Conservation (phyloP, 129 eudicot genomes). For the Sambucus nigra region DNA sequence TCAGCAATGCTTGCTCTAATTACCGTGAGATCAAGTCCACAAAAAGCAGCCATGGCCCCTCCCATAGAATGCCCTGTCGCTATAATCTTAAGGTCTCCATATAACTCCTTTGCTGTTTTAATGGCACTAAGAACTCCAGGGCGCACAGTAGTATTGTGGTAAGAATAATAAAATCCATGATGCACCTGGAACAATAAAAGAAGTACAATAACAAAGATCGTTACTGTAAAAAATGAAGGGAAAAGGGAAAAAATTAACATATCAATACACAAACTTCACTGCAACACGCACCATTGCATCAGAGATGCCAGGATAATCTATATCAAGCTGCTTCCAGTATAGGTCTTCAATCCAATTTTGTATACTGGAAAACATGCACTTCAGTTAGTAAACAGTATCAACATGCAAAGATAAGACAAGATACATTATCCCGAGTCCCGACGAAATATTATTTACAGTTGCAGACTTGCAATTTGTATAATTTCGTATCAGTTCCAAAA, state of each 20-base stretch:
- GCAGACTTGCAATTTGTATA: too few relatives aligned
- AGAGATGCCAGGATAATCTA: conserved; percentile 71
- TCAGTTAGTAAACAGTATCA: background rate
- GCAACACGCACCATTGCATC: conserved; percentile 58
- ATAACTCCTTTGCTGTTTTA: conserved; percentile 43
- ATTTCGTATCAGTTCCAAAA: too few relatives aligned
- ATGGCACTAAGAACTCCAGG: conserved; percentile 66
- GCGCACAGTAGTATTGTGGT: conserved; percentile 69
- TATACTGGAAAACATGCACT: conserved; percentile 35
- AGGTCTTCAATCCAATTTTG: conserved; percentile 92
- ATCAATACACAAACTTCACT: background rate
- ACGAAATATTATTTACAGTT: too few relatives aligned
- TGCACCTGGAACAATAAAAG: conserved; percentile 54
- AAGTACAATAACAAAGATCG: background rate
- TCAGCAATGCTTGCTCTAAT: conserved; percentile 6
- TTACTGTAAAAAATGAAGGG: background rate
- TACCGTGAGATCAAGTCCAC: conserved; percentile 86
- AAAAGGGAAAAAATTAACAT: too few relatives aligned
- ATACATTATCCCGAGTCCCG: too few relatives aligned
- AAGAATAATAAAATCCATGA: conserved; percentile 92
- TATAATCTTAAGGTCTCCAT: conserved; percentile 61
- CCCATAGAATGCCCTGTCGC: conserved; percentile 98
- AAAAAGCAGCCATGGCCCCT: conserved; percentile 94
- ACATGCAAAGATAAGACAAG: background rate
- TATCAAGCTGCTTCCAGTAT: conserved; percentile 92